A percentile compares a stretch with the other conserved stretches of the same genome.
Evolutionary conservation across 345 rosid species (phyloP).

Genomic region (Populus deltoides): DNA sequence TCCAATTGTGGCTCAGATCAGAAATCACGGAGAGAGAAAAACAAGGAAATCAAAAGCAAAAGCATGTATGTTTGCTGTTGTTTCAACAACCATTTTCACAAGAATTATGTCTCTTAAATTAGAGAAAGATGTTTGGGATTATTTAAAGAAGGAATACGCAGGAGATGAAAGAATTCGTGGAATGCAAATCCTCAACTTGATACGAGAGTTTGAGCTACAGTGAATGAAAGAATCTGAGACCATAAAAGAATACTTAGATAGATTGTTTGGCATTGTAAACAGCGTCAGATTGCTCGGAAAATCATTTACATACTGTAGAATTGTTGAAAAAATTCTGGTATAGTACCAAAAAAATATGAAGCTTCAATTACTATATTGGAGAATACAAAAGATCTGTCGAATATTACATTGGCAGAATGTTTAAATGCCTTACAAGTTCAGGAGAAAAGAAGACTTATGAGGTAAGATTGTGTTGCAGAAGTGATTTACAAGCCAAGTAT

Average conservation of each 20-base stretch:
- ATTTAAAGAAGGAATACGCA: too few relatives aligned
- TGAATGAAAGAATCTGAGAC: not conserved
- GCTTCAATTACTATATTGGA: not conserved
- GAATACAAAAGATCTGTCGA: not conserved
- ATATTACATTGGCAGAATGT: not conserved
- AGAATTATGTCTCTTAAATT: not conserved
- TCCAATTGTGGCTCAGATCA: not conserved
- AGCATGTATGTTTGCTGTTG: not conserved
- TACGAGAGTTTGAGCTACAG: not conserved
- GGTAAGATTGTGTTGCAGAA: not conserved
- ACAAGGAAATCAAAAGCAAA: not conserved
- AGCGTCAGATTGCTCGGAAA: not conserved
- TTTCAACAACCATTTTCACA: not conserved
- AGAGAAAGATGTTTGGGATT: not conserved
- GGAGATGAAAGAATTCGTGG: not conserved
- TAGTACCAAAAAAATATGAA: not conserved
- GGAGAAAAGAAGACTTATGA: not conserved
- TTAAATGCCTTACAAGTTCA: not conserved
- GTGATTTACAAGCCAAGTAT: not conserved
- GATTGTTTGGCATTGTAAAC: not conserved
- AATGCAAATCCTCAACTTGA: not conserved
- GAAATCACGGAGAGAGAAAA: not conserved
- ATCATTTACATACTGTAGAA: too few relatives aligned
- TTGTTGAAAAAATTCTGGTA: too few relatives aligned
- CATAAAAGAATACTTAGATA: not conserved